Conservation (phyloP, 495 filamentous ascomycete species). For the Sporormia fimetaria region DNA sequence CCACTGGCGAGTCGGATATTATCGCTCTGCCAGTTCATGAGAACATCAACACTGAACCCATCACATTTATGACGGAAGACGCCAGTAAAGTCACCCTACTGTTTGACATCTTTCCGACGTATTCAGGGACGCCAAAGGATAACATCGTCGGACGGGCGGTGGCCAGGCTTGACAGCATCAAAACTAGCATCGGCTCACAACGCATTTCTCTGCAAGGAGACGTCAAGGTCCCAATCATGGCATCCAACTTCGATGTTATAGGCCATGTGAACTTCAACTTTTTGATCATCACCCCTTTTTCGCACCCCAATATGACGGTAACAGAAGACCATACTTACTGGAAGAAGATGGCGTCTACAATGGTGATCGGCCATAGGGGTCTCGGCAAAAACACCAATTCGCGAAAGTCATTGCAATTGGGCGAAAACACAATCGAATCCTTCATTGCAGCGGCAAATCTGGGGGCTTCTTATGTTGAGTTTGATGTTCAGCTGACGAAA, state of each 20-base stretch:
- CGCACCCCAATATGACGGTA: conserved; percentile 84
- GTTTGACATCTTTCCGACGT: conserved; percentile 96
- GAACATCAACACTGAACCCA: conserved; percentile 83
- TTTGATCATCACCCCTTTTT: conserved; percentile 85
- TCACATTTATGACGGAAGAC: conserved; percentile 73
- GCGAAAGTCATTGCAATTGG: conserved; percentile 77
- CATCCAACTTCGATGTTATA: conserved; percentile 74
- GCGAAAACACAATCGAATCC: conserved; percentile 81
- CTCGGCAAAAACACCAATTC: conserved; percentile 81
- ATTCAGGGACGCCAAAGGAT: conserved; percentile 69
- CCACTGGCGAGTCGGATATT: conserved; percentile 71
- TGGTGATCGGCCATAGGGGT: conserved; percentile 90
- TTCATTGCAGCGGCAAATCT: conserved; percentile 94
- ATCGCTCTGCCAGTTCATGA: conserved; percentile 91
- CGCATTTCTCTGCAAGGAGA: conserved; percentile 88
- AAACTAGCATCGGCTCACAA: conserved; percentile 63
- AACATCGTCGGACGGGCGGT: conserved; percentile 85
- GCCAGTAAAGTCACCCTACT: conserved; percentile 71
- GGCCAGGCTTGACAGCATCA: conserved; percentile 75
- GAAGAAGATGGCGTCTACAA: conserved; percentile 70
- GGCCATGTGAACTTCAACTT: conserved; percentile 95
- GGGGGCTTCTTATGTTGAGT: conserved; percentile 85
- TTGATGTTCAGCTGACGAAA: conserved; percentile 93
- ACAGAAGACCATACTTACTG: conserved; percentile 88
- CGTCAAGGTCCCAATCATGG: conserved; percentile 80